Conservation (phyloP, 139 green algal species). For the Chlamydomonas schloesseri region DNA sequence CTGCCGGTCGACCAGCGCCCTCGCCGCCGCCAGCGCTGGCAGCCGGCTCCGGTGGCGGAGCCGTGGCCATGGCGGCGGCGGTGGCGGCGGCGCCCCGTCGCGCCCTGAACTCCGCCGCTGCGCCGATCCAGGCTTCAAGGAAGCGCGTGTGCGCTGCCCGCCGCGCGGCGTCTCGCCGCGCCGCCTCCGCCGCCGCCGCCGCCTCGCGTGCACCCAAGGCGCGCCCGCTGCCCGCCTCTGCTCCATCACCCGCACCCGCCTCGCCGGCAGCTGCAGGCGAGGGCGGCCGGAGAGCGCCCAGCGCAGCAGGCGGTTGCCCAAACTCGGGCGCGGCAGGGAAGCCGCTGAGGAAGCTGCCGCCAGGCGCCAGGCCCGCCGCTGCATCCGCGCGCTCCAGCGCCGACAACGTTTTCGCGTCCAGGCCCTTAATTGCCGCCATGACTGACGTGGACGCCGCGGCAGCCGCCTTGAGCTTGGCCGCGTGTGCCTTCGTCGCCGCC, state of each 20-base stretch:
- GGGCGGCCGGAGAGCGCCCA: background rate
- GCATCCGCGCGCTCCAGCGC: background rate
- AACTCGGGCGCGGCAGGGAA: too few species aligned
- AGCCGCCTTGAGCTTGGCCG: background rate
- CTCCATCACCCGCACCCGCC: background rate
- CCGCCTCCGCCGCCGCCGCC: background rate
- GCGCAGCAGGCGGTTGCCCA: background rate
- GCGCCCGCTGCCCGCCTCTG: too few species aligned
- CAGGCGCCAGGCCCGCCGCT: background rate
- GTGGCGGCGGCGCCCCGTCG: background rate
- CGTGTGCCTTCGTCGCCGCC: background rate
- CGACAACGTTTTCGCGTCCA: background rate
- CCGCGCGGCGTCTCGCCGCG: background rate
- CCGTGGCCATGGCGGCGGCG: background rate
- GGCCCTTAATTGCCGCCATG: background rate
- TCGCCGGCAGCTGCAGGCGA: background rate
- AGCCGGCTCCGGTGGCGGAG: background rate
- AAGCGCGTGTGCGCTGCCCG: background rate
- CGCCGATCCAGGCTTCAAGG: background rate
- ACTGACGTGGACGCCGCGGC: background rate
- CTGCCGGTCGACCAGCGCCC: background rate
- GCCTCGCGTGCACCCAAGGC: background rate
- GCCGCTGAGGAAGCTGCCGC: background rate
- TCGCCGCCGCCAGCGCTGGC: background rate
- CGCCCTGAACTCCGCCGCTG: background rate